phyloP scores from a whole-genome alignment of 2,329 filamentous ascomycete genomes.

The Polytolypa hystricis region DNA sequence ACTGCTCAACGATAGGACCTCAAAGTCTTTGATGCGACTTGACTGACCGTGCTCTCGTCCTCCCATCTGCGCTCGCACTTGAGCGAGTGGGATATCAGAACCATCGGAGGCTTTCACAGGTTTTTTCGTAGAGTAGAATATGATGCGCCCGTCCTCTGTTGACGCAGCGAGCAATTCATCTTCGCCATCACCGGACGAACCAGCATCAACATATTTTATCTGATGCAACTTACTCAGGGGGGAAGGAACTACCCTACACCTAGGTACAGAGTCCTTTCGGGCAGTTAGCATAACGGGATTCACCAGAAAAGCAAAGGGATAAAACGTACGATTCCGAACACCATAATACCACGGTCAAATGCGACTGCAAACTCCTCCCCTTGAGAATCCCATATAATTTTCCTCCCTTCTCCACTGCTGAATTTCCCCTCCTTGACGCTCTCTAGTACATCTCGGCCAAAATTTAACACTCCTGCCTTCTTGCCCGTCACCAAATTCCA shows the following conservation, averaged over 20 bases:
- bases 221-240: conserved; percentile 73
- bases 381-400: conserved; percentile 66
- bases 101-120: conserved; percentile 21
- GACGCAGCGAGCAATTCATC: conserved; percentile 60
- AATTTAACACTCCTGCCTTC: conserved; percentile 86
- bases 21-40: conserved; percentile 81
- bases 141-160: conserved; percentile 78
- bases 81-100: conserved; percentile 48
- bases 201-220: conserved; percentile 53
- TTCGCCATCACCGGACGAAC: conserved; percentile 34
- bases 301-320: neutral
- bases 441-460: conserved; percentile 59
- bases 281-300: conserved; percentile 9
- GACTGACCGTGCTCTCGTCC: conserved; percentile 57
- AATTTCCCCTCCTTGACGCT: conserved; percentile 67
- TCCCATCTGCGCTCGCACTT: conserved; percentile 62
- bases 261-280: conserved; percentile 59
- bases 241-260: conserved; percentile 58
- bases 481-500: conserved; percentile 97
- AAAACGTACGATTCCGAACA: conserved; percentile 61
- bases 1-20: conserved; percentile 43
- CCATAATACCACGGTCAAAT: conserved; percentile 73
- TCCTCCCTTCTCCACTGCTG: conserved; percentile 69
- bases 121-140: conserved; percentile 65
- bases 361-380: conserved; percentile 78